Conservation (phyloP, 192 early-diverging fungal species). For the Gonapodya prolifera region DNA sequence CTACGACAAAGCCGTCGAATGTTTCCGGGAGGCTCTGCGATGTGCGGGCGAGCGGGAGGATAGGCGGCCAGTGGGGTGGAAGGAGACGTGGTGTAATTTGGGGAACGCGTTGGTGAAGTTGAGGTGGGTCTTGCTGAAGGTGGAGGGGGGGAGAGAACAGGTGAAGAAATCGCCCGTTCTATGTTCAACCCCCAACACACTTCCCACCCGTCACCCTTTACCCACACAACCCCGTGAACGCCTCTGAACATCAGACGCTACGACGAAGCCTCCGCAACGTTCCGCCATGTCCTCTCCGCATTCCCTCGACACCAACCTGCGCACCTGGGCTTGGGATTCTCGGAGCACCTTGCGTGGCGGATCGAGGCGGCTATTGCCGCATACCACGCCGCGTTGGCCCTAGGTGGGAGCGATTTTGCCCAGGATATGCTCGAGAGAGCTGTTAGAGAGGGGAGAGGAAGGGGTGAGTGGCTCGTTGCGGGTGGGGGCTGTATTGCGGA, state of each 20-base stretch:
- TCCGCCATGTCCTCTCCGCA: neutral
- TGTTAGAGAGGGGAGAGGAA: neutral
- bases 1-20: constrained; percentile 34
- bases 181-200: no score
- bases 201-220: no score
- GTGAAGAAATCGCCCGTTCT: no score
- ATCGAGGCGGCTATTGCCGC: neutral
- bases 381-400: neutral
- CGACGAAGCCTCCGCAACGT: neutral
- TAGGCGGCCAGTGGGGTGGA: neutral
- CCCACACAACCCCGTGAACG: no score
- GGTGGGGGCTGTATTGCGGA: no score
- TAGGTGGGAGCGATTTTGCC: neutral
- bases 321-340: neutral
- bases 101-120: neutral
- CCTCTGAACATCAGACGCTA: neutral
- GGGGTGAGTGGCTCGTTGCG: neutral
- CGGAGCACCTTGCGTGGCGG: neutral
- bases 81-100: neutral
- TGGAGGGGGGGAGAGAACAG: no score
- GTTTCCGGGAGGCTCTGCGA: constrained; percentile 34
- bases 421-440: neutral
- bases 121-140: neutral
- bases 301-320: neutral
- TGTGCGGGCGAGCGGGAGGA: neutral